These are phyloP conservation scores for Monosporozyma siamensis DNA, from an alignment of 805 yeast species.

Conservation along the genomic window DNA sequence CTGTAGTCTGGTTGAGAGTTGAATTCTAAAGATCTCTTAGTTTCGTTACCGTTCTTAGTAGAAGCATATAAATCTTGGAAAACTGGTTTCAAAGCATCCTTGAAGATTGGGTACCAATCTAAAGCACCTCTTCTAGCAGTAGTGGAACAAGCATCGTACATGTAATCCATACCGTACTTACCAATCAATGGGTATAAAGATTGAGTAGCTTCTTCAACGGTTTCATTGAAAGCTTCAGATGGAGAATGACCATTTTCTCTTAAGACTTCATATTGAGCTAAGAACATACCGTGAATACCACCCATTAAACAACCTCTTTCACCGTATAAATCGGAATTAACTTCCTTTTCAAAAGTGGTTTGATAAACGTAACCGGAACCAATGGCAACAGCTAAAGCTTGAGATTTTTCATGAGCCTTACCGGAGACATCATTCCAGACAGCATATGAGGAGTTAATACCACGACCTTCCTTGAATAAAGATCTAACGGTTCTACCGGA, in stretches of 20 bases:
- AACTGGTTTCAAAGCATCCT: slow-evolving; percentile 97
- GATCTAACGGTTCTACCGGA: slow-evolving; percentile 99
- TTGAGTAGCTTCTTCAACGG: slow-evolving; percentile 99
- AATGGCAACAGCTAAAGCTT: slow-evolving; percentile 96
- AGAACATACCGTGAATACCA: slow-evolving; percentile 99
- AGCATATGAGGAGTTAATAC: slow-evolving; percentile 99
- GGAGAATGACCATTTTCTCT: slow-evolving; percentile 99
- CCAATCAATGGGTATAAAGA: slow-evolving; percentile 98
- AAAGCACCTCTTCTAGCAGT: slow-evolving; percentile 99
- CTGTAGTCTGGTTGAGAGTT: slow-evolving; percentile 98
- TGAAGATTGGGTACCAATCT: slow-evolving; percentile 99
- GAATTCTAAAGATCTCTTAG: slow-evolving; percentile 96
- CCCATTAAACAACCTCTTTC: slow-evolving; percentile 99
- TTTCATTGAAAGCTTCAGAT: slow-evolving; percentile 99
- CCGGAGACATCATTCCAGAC: slow-evolving; percentile 99
- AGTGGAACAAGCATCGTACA: slow-evolving; percentile 99
- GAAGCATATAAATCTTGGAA: slow-evolving; percentile 93
- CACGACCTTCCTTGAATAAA: slow-evolving; percentile 99
- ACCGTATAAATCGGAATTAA: slow-evolving; percentile 97
- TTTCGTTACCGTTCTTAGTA: slow-evolving; percentile 93
- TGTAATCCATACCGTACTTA: slow-evolving; percentile 99
- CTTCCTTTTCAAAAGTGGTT: slow-evolving; percentile 99
- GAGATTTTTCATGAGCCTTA: slow-evolving; percentile 97
- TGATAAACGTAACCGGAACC: slow-evolving; percentile 99
- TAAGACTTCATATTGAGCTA: slow-evolving; percentile 98